These are phyloP conservation scores for Rhodotorula sp. DNA, from an alignment of 1,284 basidiomycete species.

Conservation along the genomic window DNA sequence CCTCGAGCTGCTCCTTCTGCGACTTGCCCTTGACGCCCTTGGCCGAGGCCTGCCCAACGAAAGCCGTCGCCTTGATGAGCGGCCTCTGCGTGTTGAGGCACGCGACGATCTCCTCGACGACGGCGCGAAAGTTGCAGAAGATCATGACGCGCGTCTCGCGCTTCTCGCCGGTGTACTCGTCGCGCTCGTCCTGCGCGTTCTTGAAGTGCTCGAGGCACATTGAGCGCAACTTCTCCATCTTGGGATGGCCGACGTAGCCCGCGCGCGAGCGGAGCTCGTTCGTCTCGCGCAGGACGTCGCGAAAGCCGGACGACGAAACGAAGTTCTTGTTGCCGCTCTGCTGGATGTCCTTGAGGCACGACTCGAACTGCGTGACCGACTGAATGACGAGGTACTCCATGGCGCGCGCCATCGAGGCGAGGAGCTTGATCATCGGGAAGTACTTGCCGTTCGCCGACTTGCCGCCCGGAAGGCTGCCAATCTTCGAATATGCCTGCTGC, in stretches of 20 bases:
- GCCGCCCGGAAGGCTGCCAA: constrained; percentile 33
- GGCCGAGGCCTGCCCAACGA: constrained; percentile 88
- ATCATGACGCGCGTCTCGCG: constrained; percentile 73
- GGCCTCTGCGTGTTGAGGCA: constrained; percentile 66
- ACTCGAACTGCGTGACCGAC: constrained; percentile 75
- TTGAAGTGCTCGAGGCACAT: constrained; percentile 79
- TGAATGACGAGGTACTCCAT: constrained; percentile 85
- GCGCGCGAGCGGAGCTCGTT: constrained; percentile 17
- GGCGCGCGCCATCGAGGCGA: constrained; percentile 66
- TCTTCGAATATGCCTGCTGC: constrained; percentile 61
- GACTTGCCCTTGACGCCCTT: constrained; percentile 85
- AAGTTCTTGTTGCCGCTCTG: constrained; percentile 47
- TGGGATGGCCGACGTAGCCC: constrained; percentile 67
- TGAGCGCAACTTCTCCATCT: constrained; percentile 80
- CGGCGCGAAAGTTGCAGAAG: constrained; percentile 84
- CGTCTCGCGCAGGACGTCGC: constrained; percentile 50
- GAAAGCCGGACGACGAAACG: constrained; percentile 50
- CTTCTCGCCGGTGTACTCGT: constrained; percentile 47
- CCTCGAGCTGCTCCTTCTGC: constrained; percentile 88
- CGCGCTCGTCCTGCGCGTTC: constrained; percentile 57
- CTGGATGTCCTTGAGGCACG: constrained; percentile 56
- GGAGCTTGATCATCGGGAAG: constrained; percentile 53
- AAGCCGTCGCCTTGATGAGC: constrained; percentile 73
- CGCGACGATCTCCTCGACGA: constrained; percentile 83
- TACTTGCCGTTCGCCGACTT: constrained; percentile 33